Percentiles rank a stretch among this genome's conserved stretches.
Evolutionary conservation across 495 filamentous ascomycete genomes (phyloP).

Genomic region (Aspergillus wentii): DNA sequence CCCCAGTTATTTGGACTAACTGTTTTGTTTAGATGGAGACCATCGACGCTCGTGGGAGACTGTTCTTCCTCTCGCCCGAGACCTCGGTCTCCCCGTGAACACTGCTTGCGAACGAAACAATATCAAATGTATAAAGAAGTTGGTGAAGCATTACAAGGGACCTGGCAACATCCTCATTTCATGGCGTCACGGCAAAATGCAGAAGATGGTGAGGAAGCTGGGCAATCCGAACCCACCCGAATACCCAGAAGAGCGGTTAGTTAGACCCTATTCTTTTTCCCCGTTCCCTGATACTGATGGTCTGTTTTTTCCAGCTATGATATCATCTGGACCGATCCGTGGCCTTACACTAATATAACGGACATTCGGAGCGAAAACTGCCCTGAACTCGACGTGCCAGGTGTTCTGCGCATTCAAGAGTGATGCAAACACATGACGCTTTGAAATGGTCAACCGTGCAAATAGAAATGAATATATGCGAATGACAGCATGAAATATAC

Average conservation of each 20-base stretch:
- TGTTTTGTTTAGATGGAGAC: constrained; percentile 42
- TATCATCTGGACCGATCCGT: constrained; percentile 45
- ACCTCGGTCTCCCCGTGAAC: constrained; percentile 42
- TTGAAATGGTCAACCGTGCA: no score
- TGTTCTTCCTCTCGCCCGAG: constrained; percentile 39
- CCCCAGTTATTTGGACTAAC: no score
- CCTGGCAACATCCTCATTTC: constrained; percentile 27
- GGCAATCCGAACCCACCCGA: constrained; percentile 12
- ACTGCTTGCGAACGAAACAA: constrained; percentile 29
- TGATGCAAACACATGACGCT: constrained; percentile 10
- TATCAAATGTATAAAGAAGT: constrained; percentile 17
- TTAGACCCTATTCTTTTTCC: constrained; percentile 1
- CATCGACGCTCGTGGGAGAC: constrained; percentile 44
- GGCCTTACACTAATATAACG: constrained; percentile 34
- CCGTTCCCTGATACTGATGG: constrained; percentile 6
- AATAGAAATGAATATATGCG: no score
- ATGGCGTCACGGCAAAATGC: constrained; percentile 26
- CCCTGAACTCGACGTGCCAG: constrained; percentile 31
- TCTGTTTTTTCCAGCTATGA: constrained; percentile 27
- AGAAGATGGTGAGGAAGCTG: constrained; percentile 14
- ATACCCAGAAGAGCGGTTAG: constrained; percentile 27
- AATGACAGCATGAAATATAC: no score
- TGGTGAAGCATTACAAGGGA: constrained; percentile 15
- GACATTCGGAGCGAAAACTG: constrained; percentile 33
- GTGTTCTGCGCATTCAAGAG: constrained; percentile 11